A percentile compares a stretch with the other conserved stretches of the same genome.
Conservation (phyloP, 257 asterid genomes). For the Osmanthus fragrans region DNA sequence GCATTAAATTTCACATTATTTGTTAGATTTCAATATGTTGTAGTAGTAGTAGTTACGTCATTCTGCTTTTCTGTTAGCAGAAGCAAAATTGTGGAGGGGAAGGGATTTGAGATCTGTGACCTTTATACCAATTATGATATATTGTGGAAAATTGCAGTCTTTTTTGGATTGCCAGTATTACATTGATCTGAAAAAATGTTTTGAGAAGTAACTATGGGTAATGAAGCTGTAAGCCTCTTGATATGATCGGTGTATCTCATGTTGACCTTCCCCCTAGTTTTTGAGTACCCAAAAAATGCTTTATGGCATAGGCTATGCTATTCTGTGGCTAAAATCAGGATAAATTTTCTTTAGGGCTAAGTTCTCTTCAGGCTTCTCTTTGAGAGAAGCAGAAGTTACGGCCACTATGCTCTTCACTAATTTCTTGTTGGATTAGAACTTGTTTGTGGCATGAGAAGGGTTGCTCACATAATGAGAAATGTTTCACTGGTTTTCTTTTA, state of each 20-base stretch:
- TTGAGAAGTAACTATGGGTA: neutral
- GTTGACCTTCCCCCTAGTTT: neutral
- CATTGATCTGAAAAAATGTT: neutral
- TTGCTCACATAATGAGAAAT: neutral
- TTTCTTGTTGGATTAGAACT: neutral
- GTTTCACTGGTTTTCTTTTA: neutral
- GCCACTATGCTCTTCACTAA: neutral
- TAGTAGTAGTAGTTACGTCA: neutral
- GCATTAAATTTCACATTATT: neutral
- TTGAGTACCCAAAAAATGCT: neutral
- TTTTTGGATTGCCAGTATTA: neutral
- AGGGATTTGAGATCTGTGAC: neutral
- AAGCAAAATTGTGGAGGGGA: neutral
- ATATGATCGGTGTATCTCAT: neutral
- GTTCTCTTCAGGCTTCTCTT: neutral
- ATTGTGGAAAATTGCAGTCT: neutral
- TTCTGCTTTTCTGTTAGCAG: neutral
- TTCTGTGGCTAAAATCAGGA: neutral
- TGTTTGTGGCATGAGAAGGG: neutral
- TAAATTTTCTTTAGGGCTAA: conserved; percentile 9
- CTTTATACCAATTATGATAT: neutral
- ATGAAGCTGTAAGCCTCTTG: neutral
- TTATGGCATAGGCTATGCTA: neutral
- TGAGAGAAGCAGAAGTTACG: neutral
- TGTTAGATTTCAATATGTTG: neutral